Evolutionary conservation across 2,329 filamentous ascomycete genomes (phyloP), one percentile per base, ranked within the genome.

Genomic region (Penicillium sp.): DNA sequence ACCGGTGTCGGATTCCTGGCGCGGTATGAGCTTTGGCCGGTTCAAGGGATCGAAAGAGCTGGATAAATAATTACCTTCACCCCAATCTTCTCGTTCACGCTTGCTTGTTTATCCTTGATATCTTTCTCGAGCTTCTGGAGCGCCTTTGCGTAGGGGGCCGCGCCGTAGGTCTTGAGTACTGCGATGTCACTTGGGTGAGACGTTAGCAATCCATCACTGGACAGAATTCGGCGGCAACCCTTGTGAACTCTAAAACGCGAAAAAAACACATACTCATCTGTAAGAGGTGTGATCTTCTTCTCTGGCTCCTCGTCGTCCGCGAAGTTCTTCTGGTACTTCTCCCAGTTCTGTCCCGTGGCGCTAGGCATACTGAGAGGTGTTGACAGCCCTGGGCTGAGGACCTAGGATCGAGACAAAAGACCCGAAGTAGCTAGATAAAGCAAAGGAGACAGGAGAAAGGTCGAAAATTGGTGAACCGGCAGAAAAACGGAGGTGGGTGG

Each of bases 41-140:
- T 64, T 58, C 54, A 56, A 54, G 27, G 46, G 52, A 33, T 33
- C 26, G 6, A 49, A 29, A 48, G 31, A 53, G 49, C 53, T 54
- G 15, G 15, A 49, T 31, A 25, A 23, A 42, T 61, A 57, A 51
- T 58, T 70, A 76, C 74, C 72, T 78, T 78, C 18, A 77, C 76
- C 68, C 85, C 94, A 67, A 99, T 97, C 85, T 99, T 99, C 80
- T 99, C 94, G 67, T 99, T 96, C 59, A 99, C 93, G 60, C 92
- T 96, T 70, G 90, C 89, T 78, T 99, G 94, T 77, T 96, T 96
- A 76, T 99, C 94, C 77, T 97, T 99, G 82, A 99, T 97, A 79
- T 97, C 90, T 77, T 97, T 96, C 79, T 99, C 94, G 60, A 99
- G 89, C 80, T 94, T 95, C 85, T 96, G 97, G 72, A 99, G 81